These are phyloP conservation scores for Triticum aestivum DNA, from an alignment of 176 grass and related monocot genomes.

Conservation along the genomic window DNA sequence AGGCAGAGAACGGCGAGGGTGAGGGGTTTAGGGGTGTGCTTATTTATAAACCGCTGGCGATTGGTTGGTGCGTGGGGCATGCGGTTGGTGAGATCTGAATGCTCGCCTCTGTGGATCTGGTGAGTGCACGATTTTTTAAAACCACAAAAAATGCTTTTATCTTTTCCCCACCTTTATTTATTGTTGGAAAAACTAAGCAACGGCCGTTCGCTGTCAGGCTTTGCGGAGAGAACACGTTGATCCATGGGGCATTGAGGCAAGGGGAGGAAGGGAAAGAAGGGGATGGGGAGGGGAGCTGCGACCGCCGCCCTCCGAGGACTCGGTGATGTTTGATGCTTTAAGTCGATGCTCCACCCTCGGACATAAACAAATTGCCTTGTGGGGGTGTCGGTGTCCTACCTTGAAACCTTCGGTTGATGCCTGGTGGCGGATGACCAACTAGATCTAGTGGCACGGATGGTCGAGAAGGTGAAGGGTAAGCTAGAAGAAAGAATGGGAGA, in stretches of 20 bases:
- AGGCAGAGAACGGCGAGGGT: neutral
- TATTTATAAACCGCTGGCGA: conserved; percentile 36
- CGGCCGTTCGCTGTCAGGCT: neutral
- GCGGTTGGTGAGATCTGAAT: conserved; percentile 41
- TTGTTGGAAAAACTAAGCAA: neutral
- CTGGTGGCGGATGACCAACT: neutral
- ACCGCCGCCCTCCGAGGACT: too few relatives aligned
- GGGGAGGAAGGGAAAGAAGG: too few relatives aligned
- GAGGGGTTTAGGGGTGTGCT: conserved; percentile 15
- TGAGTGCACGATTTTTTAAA: neutral
- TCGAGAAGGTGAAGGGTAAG: neutral
- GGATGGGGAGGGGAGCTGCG: too few relatives aligned
- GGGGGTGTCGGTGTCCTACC: neutral
- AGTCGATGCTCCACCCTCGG: fast-evolving
- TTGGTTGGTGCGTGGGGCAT: neutral
- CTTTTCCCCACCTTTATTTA: neutral
- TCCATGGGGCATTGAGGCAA: too few relatives aligned
- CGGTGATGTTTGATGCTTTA: too few relatives aligned
- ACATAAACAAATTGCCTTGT: neutral
- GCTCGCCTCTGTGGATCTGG: neutral
- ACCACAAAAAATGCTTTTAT: neutral
- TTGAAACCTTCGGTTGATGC: too few relatives aligned
- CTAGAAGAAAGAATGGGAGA: neutral
- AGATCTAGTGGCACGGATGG: neutral
- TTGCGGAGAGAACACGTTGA: neutral